Base-by-base conservation (phyloP, 2,329 filamentous ascomycete genomes). In the Boeremia lycopersici region DNA sequence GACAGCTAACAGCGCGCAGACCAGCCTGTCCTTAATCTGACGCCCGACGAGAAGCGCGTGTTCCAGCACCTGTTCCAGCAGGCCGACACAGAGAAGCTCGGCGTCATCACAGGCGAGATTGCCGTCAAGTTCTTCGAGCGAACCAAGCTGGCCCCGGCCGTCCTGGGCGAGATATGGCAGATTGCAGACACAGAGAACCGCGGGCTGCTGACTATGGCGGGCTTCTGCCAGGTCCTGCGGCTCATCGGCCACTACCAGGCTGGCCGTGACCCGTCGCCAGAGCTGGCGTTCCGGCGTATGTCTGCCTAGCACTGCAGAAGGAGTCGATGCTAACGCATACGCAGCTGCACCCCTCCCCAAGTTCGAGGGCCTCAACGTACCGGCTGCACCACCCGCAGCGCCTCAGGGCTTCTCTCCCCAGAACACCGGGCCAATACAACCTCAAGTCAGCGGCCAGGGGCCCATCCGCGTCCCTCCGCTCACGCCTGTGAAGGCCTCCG, bases 91-190 rank as follows among this genome's bases (percentile, higher is more conserved):
- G 95, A 97, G 67, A 89, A 86, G 73, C 88, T 96, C 53, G 92
- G 93, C 51, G 92, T 98, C 61, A 91, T 99, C 30, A 97, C 95
- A 15, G 95, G 95, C 76, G 95, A 99, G 77, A 85, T 96, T 58
- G 95, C 95, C 55, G 93, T 99, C 75, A 91, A 92, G 74, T 98
- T 99, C 81, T 99, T 99, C 73, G 93, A 98, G 77, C 95, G 95
- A 82, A 98, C 95, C 40, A 88, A 90, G 65, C 82, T 99, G 43
- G 87, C 93, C 58, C 91, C 93, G 48, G 87, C 90, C 59, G 83
- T 95, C 43, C 83, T 99, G 56, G 95, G 93, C 76, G 76, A 96
- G 90, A 98, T 99, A 83, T 99, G 95, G 95, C 93, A 98, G 79
- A 95, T 99, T 74, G 93, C 95, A 65, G 95, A 99, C 79, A 92